These are phyloP conservation scores for Coemansia biformis DNA, from an alignment of 192 early-diverging fungal genomes.

Conservation along the genomic window DNA sequence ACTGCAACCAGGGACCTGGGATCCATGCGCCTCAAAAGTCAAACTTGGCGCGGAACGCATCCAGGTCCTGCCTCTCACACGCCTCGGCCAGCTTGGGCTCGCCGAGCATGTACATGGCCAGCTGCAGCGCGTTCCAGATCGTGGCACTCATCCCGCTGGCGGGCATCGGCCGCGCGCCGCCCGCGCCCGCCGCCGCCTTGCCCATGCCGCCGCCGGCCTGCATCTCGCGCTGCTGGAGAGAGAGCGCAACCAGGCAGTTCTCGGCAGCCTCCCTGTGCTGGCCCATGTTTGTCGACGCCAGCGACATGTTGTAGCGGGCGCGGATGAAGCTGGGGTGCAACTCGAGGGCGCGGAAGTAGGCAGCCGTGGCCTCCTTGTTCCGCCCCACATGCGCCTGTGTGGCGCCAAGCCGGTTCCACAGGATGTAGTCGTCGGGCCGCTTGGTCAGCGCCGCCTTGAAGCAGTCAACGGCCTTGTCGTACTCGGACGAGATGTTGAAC, in stretches of 20 bases:
- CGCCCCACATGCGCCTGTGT: conserved; percentile 88
- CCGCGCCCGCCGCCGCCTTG: conserved; percentile 27
- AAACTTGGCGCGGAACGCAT: conserved; percentile 77
- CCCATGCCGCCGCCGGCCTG: conserved; percentile 28
- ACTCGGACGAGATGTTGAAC: conserved; percentile 91
- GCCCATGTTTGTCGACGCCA: conserved; percentile 83
- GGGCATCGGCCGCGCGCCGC: conserved; percentile 7
- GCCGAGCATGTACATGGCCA: conserved; percentile 68
- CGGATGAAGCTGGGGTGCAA: conserved; percentile 94
- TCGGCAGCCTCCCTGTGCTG: conserved; percentile 87
- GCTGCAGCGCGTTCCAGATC: conserved; percentile 81
- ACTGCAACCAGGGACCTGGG: no score
- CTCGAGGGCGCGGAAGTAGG: conserved; percentile 89
- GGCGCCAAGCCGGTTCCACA: conserved; percentile 97
- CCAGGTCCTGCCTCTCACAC: conserved; percentile 71
- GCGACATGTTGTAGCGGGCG: conserved; percentile 93
- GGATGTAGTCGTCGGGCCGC: conserved; percentile 84
- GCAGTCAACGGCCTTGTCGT: conserved; percentile 95
- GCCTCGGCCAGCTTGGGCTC: conserved; percentile 76
- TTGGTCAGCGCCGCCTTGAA: conserved; percentile 85
- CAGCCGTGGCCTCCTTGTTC: conserved; percentile 74
- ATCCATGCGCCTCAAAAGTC: conserved; percentile 80
- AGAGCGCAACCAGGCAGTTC: conserved; percentile 83
- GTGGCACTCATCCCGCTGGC: conserved; percentile 62
- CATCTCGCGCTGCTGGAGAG: conserved; percentile 68